Percentiles rank a stretch among this genome's conserved stretches.
Conservation (phyloP, 306 rosid genomes). For the Boehmeria nivea region DNA sequence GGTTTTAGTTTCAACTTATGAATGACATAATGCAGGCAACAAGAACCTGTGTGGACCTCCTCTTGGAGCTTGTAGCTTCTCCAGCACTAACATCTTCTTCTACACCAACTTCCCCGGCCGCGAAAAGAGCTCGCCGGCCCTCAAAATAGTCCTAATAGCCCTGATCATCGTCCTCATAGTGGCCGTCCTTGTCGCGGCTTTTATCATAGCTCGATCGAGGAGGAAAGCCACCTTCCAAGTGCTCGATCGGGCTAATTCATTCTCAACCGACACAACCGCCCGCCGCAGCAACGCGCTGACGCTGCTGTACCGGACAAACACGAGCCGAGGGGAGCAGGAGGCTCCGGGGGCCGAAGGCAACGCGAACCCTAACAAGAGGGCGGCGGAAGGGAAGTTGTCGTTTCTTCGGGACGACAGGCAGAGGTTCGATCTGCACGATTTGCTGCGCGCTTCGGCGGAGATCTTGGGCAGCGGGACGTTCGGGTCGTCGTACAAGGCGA, state of each 20-base stretch:
- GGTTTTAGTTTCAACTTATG: too few relatives aligned
- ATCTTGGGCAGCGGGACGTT: constrained; percentile 80
- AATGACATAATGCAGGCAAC: constrained; percentile 54
- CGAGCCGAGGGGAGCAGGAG: constrained; percentile 5
- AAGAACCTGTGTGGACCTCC: constrained; percentile 58
- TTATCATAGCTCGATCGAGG: constrained; percentile 26
- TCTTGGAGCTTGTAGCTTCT: constrained; percentile 30
- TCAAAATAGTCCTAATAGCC: constrained; percentile 32
- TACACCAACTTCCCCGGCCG: neutral
- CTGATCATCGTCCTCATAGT: constrained; percentile 22
- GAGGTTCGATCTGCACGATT: constrained; percentile 67
- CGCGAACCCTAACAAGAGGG: constrained; percentile 33
- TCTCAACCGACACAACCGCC: too few relatives aligned
- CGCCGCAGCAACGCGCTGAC: too few relatives aligned
- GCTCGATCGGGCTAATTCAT: neutral
- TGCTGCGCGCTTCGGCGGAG: constrained; percentile 76
- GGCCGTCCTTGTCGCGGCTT: constrained; percentile 29
- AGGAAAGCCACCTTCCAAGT: neutral
- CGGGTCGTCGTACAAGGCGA: constrained; percentile 87
- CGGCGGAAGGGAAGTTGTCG: constrained; percentile 43
- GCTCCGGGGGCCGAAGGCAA: neutral
- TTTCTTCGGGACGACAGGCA: constrained; percentile 47
- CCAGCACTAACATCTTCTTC: constrained; percentile 2
- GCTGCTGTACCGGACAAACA: neutral
- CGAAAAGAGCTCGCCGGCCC: neutral